Conservation (phyloP, 1,284 basidiomycete genomes). For the Tylopilus microsporus region DNA sequence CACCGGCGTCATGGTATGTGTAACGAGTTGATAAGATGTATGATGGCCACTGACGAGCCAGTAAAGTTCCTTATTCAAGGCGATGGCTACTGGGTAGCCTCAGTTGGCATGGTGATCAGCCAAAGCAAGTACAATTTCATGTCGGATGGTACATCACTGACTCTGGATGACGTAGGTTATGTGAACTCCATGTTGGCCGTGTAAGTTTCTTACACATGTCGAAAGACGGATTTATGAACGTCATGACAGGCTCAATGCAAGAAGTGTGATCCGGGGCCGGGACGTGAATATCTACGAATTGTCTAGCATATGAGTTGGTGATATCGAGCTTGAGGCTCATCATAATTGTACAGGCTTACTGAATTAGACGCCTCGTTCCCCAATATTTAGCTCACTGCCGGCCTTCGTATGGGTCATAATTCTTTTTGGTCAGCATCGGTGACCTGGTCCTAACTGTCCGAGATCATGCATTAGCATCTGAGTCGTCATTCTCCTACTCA, state of each 20-base stretch:
- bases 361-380: background rate
- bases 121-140: background rate
- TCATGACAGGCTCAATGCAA: conserved; percentile 8
- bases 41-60: background rate
- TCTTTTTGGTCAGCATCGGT: background rate
- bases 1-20: conserved; percentile 2
- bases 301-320: background rate
- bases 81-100: conserved; percentile 1
- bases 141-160: background rate
- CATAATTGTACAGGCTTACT: background rate
- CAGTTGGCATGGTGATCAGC: conserved; percentile 2
- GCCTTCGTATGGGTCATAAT: background rate
- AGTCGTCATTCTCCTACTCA: no score
- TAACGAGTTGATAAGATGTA: background rate
- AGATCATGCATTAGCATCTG: no score
- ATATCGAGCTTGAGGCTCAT: background rate
- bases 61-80: conserved; percentile 6
- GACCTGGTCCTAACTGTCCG: no score
- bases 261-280: conserved; percentile 8
- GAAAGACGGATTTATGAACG: background rate
- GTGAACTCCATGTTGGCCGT: conserved; percentile 14
- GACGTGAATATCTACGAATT: background rate
- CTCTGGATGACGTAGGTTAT: conserved; percentile 6
- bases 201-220: conserved; percentile 1
- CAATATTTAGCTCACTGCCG: background rate